These are phyloP conservation scores for Rhipidocladum racemiflorum DNA, from an alignment of 176 grass and related monocot species.

Conservation along the genomic window DNA sequence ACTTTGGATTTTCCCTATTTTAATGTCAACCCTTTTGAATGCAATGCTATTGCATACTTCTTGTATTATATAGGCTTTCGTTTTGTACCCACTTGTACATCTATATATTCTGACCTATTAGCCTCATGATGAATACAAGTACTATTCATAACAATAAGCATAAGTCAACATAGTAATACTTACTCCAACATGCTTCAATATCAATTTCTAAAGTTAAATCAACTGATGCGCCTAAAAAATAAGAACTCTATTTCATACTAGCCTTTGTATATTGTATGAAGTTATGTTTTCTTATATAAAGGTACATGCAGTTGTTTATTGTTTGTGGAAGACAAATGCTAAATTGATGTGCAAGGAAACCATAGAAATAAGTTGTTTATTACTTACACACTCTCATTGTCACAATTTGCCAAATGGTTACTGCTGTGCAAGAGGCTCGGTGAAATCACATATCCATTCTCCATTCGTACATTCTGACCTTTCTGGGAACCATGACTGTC, in stretches of 20 bases:
- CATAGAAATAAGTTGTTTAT: slow-evolving; percentile 15
- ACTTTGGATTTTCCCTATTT: too few relatives aligned
- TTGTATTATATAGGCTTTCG: too few relatives aligned
- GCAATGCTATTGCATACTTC: too few relatives aligned
- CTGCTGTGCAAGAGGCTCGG: slow-evolving; percentile 83
- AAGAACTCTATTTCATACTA: neutral
- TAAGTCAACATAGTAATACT: neutral
- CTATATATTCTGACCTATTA: too few relatives aligned
- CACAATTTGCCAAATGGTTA: slow-evolving; percentile 55
- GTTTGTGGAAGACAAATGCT: neutral
- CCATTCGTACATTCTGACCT: slow-evolving; percentile 24
- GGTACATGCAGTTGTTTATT: slow-evolving; percentile 19
- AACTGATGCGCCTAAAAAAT: slow-evolving; percentile 7
- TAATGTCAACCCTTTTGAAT: too few relatives aligned
- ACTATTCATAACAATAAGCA: too few relatives aligned
- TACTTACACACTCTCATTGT: slow-evolving; percentile 85
- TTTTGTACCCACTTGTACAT: too few relatives aligned
- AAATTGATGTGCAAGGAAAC: neutral
- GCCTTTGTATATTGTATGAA: neutral
- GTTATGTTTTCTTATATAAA: neutral
- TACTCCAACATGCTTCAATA: slow-evolving; percentile 4
- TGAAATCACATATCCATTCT: slow-evolving; percentile 62
- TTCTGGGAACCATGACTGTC: slow-evolving; percentile 28
- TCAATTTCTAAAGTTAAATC: neutral
- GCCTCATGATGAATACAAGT: too few relatives aligned